phyloP scores from a whole-genome alignment of 192 early-diverging fungal genomes.

The Coemansia biformis region DNA sequence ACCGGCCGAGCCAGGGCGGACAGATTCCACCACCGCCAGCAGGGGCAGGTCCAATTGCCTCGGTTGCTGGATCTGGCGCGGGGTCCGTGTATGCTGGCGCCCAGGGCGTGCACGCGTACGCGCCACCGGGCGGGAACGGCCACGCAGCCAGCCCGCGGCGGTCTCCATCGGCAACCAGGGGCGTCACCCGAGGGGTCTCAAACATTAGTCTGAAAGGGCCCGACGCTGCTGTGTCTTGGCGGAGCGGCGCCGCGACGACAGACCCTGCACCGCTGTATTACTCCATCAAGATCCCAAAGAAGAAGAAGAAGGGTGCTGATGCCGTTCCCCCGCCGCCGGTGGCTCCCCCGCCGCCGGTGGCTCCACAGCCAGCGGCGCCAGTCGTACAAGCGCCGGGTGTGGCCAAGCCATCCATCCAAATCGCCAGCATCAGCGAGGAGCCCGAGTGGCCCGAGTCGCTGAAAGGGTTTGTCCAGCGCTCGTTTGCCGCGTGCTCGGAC shows the following conservation, averaged over 20 bases:
- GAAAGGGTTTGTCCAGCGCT: slow-evolving; percentile 44
- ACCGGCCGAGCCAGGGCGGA: too few species aligned
- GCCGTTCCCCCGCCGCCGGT: too few species aligned
- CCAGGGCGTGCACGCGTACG: not conserved
- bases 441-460: slow-evolving; percentile 34
- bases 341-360: too few species aligned
- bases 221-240: not conserved
- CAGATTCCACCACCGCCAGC: too few species aligned
- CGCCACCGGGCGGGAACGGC: not conserved
- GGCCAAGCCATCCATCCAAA: too few species aligned
- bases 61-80: too few species aligned
- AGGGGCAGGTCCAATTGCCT: too few species aligned
- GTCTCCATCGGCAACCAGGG: slow-evolving; percentile 32
- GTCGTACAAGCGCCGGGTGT: too few species aligned
- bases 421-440: slow-evolving; percentile 1
- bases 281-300: slow-evolving; percentile 29
- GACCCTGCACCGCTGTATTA: slow-evolving; percentile 31
- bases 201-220: slow-evolving; percentile 9
- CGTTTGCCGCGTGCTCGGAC: slow-evolving; percentile 31
- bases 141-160: slow-evolving; percentile 11
- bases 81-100: too few species aligned
- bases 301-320: slow-evolving; percentile 5
- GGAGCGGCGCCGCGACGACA: not conserved
- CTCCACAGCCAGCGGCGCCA: too few species aligned
- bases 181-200: slow-evolving; percentile 24